phyloP scores from a whole-genome alignment of 2,329 filamentous ascomycete species.

The Fusarium coicis region DNA sequence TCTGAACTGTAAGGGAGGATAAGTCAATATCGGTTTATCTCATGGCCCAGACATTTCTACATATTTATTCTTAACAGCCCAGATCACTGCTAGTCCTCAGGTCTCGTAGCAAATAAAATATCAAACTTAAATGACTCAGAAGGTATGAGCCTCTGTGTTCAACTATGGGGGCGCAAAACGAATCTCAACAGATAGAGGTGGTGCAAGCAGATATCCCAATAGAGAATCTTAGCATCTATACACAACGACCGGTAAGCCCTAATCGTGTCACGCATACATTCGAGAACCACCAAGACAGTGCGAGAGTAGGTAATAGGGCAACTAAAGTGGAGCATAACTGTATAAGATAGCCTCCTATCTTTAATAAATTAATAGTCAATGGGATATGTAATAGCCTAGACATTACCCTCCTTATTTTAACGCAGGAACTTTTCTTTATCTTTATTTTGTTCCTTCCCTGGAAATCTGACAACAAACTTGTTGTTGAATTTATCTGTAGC shows the following conservation, averaged over 20 bases:
- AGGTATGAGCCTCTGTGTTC: neutral
- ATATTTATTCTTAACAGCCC: too few species aligned
- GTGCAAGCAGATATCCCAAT: constrained; percentile 51
- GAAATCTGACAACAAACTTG: constrained; percentile 33
- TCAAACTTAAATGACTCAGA: neutral
- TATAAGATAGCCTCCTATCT: neutral
- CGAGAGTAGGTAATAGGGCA: constrained; percentile 38
- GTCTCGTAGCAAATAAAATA: neutral
- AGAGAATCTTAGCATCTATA: constrained; percentile 47
- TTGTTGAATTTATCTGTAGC: neutral
- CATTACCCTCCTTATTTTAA: constrained; percentile 17
- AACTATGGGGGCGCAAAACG: too few species aligned
- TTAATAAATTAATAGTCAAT: constrained; percentile 10
- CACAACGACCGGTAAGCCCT: constrained; percentile 52
- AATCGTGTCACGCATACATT: constrained; percentile 49
- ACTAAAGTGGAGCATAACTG: constrained; percentile 25
- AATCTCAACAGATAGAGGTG: constrained; percentile 52
- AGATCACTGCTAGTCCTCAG: too few species aligned
- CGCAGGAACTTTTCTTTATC: constrained; percentile 16
- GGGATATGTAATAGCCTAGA: constrained; percentile 25
- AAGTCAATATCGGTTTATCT: neutral
- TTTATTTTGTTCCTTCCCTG: neutral
- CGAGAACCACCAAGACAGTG: constrained; percentile 48
- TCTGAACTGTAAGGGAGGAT: neutral
- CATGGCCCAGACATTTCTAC: too few species aligned